These are phyloP conservation scores for Voacanga thouarsii DNA, from an alignment of 257 asterid species.

Conservation along the genomic window DNA sequence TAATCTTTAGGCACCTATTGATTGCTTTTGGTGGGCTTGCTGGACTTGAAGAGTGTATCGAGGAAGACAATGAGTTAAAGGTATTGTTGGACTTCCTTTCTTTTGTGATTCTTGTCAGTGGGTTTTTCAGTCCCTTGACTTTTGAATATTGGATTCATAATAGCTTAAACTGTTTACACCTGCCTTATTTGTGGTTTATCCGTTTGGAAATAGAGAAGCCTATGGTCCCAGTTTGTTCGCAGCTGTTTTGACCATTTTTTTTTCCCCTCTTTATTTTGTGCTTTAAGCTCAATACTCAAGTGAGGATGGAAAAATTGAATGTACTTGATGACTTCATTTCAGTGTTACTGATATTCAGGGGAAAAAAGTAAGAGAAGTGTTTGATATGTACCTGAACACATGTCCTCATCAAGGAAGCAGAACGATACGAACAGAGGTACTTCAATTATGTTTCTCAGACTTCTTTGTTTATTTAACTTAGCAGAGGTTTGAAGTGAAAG, in stretches of 20 bases:
- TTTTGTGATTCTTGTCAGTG: neutral
- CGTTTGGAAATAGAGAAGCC: neutral
- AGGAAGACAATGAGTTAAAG: constrained; percentile 70
- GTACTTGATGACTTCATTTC: neutral
- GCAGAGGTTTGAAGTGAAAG: neutral
- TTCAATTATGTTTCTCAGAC: neutral
- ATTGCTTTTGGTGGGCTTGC: constrained; percentile 99
- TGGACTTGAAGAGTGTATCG: constrained; percentile 93
- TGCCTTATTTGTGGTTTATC: neutral
- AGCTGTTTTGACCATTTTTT: neutral
- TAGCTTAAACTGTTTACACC: neutral
- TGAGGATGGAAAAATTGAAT: neutral
- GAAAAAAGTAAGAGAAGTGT: constrained; percentile 54
- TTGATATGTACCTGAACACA: constrained; percentile 68
- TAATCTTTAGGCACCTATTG: constrained; percentile 66
- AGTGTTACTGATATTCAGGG: constrained; percentile 44
- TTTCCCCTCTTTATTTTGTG: neutral
- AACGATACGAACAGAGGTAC: constrained; percentile 91
- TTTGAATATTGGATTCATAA: neutral
- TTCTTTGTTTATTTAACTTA: neutral
- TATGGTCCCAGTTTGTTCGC: neutral
- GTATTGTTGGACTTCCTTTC: constrained; percentile 25
- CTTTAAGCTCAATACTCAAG: neutral
- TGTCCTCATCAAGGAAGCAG: constrained; percentile 98
- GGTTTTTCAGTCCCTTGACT: neutral